These are phyloP conservation scores for Pseudocercospora fijiensis DNA, from an alignment of 2,329 filamentous ascomycete genomes.

Conservation along the genomic window DNA sequence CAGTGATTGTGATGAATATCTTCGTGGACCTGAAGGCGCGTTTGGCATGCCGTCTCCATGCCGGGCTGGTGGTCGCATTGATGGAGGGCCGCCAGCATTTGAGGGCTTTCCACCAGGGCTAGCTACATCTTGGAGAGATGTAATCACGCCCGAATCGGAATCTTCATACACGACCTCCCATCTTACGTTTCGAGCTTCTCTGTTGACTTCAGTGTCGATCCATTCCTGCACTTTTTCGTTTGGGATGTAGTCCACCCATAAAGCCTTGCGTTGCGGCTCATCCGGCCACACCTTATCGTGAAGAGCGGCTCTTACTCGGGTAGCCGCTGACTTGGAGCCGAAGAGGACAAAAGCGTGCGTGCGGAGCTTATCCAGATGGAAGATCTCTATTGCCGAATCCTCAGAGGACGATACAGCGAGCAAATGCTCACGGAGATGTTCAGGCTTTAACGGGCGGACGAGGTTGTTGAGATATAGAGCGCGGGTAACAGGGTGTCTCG, in stretches of 20 bases:
- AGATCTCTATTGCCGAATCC: constrained; percentile 57
- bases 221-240: constrained; percentile 68
- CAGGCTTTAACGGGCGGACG: constrained; percentile 77
- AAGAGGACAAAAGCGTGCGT: constrained; percentile 86
- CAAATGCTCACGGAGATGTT: constrained; percentile 67
- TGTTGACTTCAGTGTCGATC: constrained; percentile 65
- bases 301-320: constrained; percentile 70
- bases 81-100: neutral
- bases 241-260: constrained; percentile 90
- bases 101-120: constrained; percentile 7
- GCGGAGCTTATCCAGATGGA: constrained; percentile 80
- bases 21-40: constrained; percentile 28
- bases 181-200: constrained; percentile 45
- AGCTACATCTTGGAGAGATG: constrained; percentile 28
- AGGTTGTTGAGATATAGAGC: constrained; percentile 88
- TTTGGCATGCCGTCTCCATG: constrained; percentile 30
- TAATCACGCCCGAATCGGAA: constrained; percentile 53
- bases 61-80: constrained; percentile 16
- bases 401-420: constrained; percentile 55
- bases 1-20: constrained; percentile 15
- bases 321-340: constrained; percentile 65
- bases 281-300: constrained; percentile 83
- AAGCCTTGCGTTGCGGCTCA: constrained; percentile 75
- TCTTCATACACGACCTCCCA: constrained; percentile 73
- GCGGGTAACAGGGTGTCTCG: constrained; percentile 52